A percentile compares a stretch with the other conserved stretches of the same genome.
Conservation (phyloP, 495 filamentous ascomycete species). For the Staphylotrichum tortipilum region DNA sequence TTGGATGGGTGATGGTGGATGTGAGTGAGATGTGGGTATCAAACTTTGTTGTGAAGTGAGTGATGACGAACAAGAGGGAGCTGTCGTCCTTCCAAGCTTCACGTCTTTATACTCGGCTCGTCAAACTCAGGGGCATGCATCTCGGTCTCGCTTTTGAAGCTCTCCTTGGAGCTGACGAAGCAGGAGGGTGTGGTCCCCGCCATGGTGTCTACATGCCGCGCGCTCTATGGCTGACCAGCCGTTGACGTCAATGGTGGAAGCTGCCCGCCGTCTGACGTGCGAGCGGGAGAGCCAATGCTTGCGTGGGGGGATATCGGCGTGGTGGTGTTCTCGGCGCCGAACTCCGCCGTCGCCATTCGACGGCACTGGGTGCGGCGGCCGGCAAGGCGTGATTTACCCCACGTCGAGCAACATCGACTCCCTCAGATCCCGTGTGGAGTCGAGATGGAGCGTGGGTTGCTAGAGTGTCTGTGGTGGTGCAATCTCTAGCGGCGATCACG, state of each 20-base stretch:
- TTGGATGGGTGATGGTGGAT: background rate
- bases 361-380: too few relatives aligned
- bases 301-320: background rate
- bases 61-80: too few relatives aligned
- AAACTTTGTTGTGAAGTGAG: too few relatives aligned
- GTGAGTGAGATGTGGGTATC: background rate
- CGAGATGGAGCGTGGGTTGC: background rate
- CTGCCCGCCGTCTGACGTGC: conserved; percentile 17
- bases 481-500: conserved; percentile 4
- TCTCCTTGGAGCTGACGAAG: too few relatives aligned
- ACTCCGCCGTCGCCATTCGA: background rate
- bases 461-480: background rate
- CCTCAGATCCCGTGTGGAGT: background rate
- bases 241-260: background rate
- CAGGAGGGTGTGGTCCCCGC: too few relatives aligned
- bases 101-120: too few relatives aligned
- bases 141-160: background rate
- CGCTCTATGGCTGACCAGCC: background rate
- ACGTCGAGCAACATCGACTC: conserved; percentile 4
- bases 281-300: conserved; percentile 2
- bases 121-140: too few relatives aligned
- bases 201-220: background rate
- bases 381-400: conserved; percentile 18
- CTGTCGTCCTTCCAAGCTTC: too few relatives aligned
- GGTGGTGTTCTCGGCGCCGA: background rate